Base-by-base conservation (phyloP, 805 yeast species). In the Metschnikowia hibisci region DNA sequence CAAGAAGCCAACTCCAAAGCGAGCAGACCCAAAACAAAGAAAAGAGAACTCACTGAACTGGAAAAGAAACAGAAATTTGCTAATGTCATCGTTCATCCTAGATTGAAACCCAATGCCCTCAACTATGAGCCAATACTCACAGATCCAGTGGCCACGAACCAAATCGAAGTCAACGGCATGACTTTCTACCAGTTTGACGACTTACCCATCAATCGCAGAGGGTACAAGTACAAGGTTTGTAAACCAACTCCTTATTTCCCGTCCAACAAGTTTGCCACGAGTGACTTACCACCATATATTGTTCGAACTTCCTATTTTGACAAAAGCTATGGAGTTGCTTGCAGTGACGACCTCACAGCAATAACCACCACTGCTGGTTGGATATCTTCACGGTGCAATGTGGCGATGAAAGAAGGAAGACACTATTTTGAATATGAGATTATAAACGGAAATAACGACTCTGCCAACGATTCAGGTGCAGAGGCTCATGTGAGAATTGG, bases 361-460 rank as follows among this genome's bases (percentile, higher is more conserved):
- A 82, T 82, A 0, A 75, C 86, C 0, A 77, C 87, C 1, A 63
- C 65, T 4, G 73, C 70, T 40, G 97, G 97, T 0, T 93, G 95
- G 89, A 70, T 93, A 48, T 80, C 87, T 27, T 79, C 80, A 0
- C 65, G 96, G 36, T 73, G 89, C 4, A 88, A 84, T 60, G 78
- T 84, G 2, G 81, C 87, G 1, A 71, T 91, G 9, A 69, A 84
- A 22, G 90, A 86, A 50, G 99, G 98, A 0, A 63, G 61, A 13
- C 84, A 85, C 71, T 91, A 82, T 61, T 80, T 87, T 63, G 98
- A 91, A 61, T 82, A 81, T 48, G 74, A 78, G 42, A 76, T 91
- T 2, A 43, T 80, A 4, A 62, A 62, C 23, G 73, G 74, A 7
- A 66, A 62, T 44, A 76, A 91, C 3, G 42, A 77, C 2, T 61